Percentiles rank a stretch among this genome's conserved stretches.
Evolutionary conservation across 2,329 filamentous ascomycete genomes (phyloP).

Genomic region (Aspergillus carbonarius): DNA sequence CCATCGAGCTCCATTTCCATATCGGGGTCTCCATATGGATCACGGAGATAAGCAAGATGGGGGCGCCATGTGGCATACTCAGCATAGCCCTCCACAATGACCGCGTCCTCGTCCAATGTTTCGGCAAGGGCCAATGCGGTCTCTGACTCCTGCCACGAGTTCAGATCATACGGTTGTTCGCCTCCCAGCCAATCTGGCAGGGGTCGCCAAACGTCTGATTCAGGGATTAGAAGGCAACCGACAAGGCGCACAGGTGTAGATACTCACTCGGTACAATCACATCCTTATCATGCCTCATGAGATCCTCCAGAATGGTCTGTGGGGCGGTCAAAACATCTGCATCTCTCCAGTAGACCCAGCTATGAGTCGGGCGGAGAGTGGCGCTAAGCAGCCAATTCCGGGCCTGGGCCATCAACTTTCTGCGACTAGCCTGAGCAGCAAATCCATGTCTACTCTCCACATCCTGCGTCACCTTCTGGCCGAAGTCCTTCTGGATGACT

Average conservation of each 20-base stretch:
- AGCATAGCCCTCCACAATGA: conserved; percentile 97
- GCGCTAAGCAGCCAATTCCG: conserved; percentile 96
- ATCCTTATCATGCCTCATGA: conserved; percentile 99
- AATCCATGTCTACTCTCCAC: conserved; percentile 97
- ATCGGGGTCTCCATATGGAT: conserved; percentile 95
- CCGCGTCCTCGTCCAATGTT: conserved; percentile 93
- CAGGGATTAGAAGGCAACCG: neutral
- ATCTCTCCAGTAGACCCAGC: conserved; percentile 99
- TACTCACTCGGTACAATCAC: conserved; percentile 94
- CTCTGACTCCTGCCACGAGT: conserved; percentile 99
- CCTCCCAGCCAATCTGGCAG: conserved; percentile 97
- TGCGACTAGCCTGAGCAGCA: conserved; percentile 85
- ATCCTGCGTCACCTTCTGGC: conserved; percentile 95
- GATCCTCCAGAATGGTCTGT: conserved; percentile 91
- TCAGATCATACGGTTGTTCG: conserved; percentile 96
- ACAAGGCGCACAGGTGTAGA: conserved; percentile 12
- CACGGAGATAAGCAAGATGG: conserved; percentile 91
- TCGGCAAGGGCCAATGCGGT: conserved; percentile 91
- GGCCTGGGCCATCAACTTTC: conserved; percentile 97
- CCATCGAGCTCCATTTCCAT: conserved; percentile 99
- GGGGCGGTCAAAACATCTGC: conserved; percentile 97
- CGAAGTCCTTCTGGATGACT: conserved; percentile 98
- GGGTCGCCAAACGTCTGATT: conserved; percentile 90
- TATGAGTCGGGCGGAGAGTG: conserved; percentile 88
- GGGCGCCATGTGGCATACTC: conserved; percentile 98